Percentiles rank a stretch among this genome's conserved stretches.
Evolutionary conservation across 495 filamentous ascomycete genomes (phyloP).

Genomic region (Thermothielavioides terrestris): DNA sequence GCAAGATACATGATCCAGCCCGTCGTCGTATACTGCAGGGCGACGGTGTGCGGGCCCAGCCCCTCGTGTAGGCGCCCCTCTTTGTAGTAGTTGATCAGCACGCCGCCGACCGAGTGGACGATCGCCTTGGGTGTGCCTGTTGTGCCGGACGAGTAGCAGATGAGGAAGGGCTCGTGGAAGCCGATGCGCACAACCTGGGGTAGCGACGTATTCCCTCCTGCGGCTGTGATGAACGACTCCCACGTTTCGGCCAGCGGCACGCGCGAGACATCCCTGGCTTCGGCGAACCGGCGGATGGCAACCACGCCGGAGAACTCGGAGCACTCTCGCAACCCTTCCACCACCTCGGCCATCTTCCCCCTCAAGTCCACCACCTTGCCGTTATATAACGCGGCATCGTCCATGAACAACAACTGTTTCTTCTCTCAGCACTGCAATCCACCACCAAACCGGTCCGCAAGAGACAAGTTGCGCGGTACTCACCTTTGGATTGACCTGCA

Average conservation of each 20-base stretch:
- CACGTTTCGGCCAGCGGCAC: constrained; percentile 49
- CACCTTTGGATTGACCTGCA: constrained; percentile 59
- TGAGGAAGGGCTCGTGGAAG: constrained; percentile 62
- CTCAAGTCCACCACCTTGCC: constrained; percentile 64
- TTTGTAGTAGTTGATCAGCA: constrained; percentile 50
- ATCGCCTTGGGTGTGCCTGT: constrained; percentile 71
- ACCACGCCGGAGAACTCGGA: constrained; percentile 55
- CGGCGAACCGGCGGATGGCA: constrained; percentile 54
- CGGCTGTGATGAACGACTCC: constrained; percentile 41
- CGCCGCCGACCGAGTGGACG: constrained; percentile 59
- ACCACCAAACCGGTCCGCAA: too few species aligned
- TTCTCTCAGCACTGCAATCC: neutral
- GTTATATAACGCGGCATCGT: constrained; percentile 72
- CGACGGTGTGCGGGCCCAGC: constrained; percentile 37
- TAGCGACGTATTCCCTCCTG: constrained; percentile 28
- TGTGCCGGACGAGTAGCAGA: constrained; percentile 65
- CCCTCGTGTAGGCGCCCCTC: constrained; percentile 55
- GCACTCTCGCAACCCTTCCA: constrained; percentile 49
- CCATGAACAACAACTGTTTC: constrained; percentile 58
- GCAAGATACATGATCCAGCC: constrained; percentile 83
- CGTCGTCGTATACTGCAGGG: constrained; percentile 54
- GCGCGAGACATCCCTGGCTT: constrained; percentile 48
- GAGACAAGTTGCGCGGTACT: too few species aligned
- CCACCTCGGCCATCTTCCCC: constrained; percentile 59
- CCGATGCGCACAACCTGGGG: constrained; percentile 47